A percentile compares a stretch with the other conserved stretches of the same genome.
Evolutionary conservation across 805 yeast genomes (phyloP).

Genomic region (Candida alai): DNA sequence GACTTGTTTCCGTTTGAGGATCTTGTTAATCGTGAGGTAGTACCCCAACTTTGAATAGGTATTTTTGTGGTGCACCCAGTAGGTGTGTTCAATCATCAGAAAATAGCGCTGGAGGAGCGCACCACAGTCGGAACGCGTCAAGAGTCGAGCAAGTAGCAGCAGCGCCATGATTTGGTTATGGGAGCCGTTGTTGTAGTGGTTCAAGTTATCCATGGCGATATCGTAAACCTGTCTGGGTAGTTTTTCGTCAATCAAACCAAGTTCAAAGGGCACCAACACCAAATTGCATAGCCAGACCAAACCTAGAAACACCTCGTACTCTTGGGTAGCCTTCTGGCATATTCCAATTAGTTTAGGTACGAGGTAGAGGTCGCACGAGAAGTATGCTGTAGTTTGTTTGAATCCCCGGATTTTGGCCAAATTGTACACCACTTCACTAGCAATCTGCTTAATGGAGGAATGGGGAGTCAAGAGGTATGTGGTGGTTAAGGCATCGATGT

Average conservation of each 20-base stretch:
- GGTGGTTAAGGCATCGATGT: conserved; percentile 25
- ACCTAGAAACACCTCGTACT: conserved; percentile 33
- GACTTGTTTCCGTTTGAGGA: conserved; percentile 22
- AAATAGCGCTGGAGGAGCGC: conserved; percentile 18
- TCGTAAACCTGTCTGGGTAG: conserved; percentile 34
- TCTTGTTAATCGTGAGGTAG: conserved; percentile 37
- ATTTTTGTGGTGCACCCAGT: no score
- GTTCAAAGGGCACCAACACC: conserved; percentile 69
- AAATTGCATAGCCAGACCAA: conserved; percentile 72
- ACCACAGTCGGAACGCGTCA: conserved; percentile 48
- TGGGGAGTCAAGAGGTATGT: conserved; percentile 18
- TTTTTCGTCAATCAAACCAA: conserved; percentile 34
- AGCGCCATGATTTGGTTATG: conserved; percentile 56
- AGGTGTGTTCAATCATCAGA: conserved; percentile 23
- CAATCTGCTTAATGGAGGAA: conserved; percentile 5
- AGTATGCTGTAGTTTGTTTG: conserved; percentile 54
- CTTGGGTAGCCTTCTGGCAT: conserved; percentile 12
- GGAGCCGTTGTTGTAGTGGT: conserved; percentile 41
- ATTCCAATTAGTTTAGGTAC: conserved; percentile 31
- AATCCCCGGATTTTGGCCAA: conserved; percentile 64
- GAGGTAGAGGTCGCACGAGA: conserved; percentile 56
- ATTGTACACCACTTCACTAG: conserved; percentile 48
- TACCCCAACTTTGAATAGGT: conserved; percentile 30
- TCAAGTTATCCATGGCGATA: conserved; percentile 28
- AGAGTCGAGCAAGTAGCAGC: conserved; percentile 47